Conservation (phyloP, 352 stramenopile genomes). For the Pythium grandisporangium region DNA sequence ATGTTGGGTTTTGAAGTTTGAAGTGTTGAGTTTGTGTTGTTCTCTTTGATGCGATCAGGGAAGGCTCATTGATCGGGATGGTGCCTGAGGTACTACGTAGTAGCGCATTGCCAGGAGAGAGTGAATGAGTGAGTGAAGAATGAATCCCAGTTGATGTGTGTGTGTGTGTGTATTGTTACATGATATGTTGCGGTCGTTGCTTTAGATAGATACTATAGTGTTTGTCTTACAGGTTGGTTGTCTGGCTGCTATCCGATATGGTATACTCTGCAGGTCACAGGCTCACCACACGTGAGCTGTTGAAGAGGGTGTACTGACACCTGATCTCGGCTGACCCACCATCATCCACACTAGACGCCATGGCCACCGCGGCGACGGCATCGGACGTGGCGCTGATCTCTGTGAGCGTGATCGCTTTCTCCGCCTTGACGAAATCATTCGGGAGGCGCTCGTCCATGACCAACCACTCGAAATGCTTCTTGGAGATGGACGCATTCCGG, state of each 20-base stretch:
- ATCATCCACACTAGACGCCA: too few species aligned
- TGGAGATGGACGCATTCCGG: slow-evolving; percentile 8
- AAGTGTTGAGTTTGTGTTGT: too few species aligned
- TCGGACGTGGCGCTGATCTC: slow-evolving; percentile 5
- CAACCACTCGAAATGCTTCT: slow-evolving; percentile 11
- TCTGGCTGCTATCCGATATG: background rate
- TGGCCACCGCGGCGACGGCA: slow-evolving; percentile 7
- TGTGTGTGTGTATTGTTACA: too few species aligned
- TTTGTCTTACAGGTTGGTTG: background rate
- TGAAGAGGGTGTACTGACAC: background rate
- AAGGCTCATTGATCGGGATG: too few species aligned
- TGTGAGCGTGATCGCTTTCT: slow-evolving; percentile 6
- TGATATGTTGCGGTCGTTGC: too few species aligned
- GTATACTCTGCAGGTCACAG: background rate
- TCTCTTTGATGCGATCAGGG: too few species aligned
- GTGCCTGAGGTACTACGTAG: too few species aligned
- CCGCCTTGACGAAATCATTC: slow-evolving; percentile 11
- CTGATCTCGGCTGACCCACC: background rate
- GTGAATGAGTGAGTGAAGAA: too few species aligned
- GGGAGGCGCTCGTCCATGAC: slow-evolving; percentile 22
- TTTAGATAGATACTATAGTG: background rate
- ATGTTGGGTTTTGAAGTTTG: too few species aligned
- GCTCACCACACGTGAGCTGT: background rate
- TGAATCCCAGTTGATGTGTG: too few species aligned
- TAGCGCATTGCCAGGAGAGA: too few species aligned